Percentiles rank a stretch among this genome's conserved stretches.
Conservation (phyloP, 371 early-diverging fungal species). For the Syncephalastrum monosporum region DNA sequence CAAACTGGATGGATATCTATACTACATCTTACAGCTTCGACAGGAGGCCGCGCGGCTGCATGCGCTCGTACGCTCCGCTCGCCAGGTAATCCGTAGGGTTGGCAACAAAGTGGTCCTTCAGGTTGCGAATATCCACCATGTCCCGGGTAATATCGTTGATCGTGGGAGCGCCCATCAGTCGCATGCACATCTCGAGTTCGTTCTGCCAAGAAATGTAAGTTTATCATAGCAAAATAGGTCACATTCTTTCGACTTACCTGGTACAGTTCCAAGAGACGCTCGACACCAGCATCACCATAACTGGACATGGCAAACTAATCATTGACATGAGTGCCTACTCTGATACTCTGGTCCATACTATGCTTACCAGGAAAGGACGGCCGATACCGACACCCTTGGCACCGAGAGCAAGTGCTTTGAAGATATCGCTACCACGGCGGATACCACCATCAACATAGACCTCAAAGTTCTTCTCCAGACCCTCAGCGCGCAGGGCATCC, state of each 20-base stretch:
- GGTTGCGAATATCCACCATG: constrained; percentile 55
- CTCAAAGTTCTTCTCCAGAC: constrained; percentile 64
- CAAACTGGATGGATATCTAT: too few relatives aligned
- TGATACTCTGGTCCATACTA: constrained; percentile 39
- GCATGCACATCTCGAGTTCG: constrained; percentile 78
- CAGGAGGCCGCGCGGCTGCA: constrained; percentile 32
- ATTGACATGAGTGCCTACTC: constrained; percentile 16
- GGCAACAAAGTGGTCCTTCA: constrained; percentile 47
- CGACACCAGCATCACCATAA: constrained; percentile 83
- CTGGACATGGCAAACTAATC: constrained; percentile 62
- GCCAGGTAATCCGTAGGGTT: constrained; percentile 44
- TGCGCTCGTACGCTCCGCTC: constrained; percentile 38
- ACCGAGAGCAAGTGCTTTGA: constrained; percentile 94
- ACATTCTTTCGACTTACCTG: constrained; percentile 29
- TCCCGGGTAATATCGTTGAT: constrained; percentile 60
- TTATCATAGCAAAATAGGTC: not conserved
- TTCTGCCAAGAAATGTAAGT: constrained; percentile 36
- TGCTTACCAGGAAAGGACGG: constrained; percentile 73
- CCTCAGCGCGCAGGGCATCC: constrained; percentile 55
- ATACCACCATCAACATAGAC: constrained; percentile 94
- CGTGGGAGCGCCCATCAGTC: constrained; percentile 67
- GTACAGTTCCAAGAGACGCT: constrained; percentile 65
- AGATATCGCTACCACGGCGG: constrained; percentile 85
- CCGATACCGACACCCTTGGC: constrained; percentile 95
- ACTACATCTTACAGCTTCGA: constrained; percentile 34